These are phyloP conservation scores for Aspergillus sp. DNA, from an alignment of 2,329 filamentous ascomycete species.

Conservation along the genomic window DNA sequence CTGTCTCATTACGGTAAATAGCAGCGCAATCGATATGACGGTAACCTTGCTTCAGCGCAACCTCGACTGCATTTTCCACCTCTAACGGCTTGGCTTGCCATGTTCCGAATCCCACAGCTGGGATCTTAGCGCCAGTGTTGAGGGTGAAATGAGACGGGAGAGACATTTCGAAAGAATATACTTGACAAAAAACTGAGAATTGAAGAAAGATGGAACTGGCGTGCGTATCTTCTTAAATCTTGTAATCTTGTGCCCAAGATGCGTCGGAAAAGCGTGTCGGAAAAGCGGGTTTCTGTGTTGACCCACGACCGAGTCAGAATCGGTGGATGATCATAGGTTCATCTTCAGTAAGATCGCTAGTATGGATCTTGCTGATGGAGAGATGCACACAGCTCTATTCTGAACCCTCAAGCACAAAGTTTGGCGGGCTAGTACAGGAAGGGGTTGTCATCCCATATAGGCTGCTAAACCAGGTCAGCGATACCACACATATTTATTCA, in stretches of 20 bases:
- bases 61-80: constrained; percentile 69
- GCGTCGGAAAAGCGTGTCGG: constrained; percentile 11
- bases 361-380: background rate
- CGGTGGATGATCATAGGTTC: background rate
- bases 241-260: background rate
- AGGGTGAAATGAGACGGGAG: constrained; percentile 25
- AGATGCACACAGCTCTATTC: background rate
- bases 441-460: background rate
- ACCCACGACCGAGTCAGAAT: background rate
- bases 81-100: constrained; percentile 73
- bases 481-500: too few species aligned
- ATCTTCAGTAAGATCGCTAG: background rate
- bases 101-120: constrained; percentile 73
- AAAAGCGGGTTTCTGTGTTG: background rate
- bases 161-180: constrained; percentile 3
- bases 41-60: constrained; percentile 67
- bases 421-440: too few species aligned
- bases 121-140: constrained; percentile 26
- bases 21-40: constrained; percentile 49
- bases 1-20: constrained; percentile 74
- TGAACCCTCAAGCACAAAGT: background rate
- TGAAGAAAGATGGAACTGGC: background rate
- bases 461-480: background rate
- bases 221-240: constrained; percentile 1
- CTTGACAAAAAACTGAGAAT: too few species aligned